phyloP scores from a whole-genome alignment of 140 eudicot species.

The Bidens hawaiensis region DNA sequence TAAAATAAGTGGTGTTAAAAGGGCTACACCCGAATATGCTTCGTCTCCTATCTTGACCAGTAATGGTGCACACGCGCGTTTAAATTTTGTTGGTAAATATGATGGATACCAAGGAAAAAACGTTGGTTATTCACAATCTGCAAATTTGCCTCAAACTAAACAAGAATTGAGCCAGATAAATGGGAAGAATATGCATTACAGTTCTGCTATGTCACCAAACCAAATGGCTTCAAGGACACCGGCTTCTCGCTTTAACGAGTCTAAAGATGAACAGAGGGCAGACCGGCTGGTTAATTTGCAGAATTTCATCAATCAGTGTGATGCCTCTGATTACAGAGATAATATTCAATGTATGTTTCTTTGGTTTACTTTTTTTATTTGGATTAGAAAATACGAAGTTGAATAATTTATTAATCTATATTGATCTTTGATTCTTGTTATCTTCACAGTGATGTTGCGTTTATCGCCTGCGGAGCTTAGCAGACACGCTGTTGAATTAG shows the following conservation, averaged over 20 bases:
- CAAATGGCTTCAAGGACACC: constrained; percentile 27
- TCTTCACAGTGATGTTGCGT: constrained; percentile 51
- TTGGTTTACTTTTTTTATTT: neutral
- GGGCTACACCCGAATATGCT: constrained; percentile 49
- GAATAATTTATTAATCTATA: neutral
- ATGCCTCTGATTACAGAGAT: constrained; percentile 44
- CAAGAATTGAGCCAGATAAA: constrained; percentile 29
- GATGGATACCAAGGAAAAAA: constrained; percentile 45
- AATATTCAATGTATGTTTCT: constrained; percentile 37
- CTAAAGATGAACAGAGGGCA: constrained; percentile 38
- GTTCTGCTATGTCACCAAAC: constrained; percentile 31
- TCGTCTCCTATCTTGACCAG: constrained; percentile 28
- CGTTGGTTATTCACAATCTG: constrained; percentile 20
- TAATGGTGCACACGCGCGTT: constrained; percentile 42
- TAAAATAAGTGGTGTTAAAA: constrained; percentile 52
- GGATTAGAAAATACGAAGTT: neutral
- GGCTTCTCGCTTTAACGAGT: constrained; percentile 29
- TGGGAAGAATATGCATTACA: constrained; percentile 26
- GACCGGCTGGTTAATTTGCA: constrained; percentile 56
- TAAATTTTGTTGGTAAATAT: constrained; percentile 39
- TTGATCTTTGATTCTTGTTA: constrained; percentile 16
- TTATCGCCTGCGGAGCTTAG: constrained; percentile 73
- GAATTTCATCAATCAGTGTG: constrained; percentile 63
- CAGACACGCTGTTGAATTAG: constrained; percentile 65
- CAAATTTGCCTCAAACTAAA: constrained; percentile 17